Conservation (phyloP, 345 rosid species). For the Citrus maxima region DNA sequence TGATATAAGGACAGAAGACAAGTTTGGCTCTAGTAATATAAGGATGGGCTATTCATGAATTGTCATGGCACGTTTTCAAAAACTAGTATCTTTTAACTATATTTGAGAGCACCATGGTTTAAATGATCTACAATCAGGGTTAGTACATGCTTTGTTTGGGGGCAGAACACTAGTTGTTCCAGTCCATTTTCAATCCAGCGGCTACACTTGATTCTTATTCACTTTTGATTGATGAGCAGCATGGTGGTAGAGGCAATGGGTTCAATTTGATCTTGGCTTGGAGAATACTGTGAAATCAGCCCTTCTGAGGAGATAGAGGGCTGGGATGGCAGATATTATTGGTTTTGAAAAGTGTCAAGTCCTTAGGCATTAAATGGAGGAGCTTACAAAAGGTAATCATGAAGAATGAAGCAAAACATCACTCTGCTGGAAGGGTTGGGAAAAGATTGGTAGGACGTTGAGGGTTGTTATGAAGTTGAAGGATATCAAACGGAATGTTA, state of each 20-base stretch:
- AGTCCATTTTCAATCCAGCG: not conserved
- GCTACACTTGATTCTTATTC: not conserved
- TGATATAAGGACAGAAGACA: not conserved
- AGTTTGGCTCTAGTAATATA: not conserved
- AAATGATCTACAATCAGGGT: not conserved
- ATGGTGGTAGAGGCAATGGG: not conserved
- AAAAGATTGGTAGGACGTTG: not conserved
- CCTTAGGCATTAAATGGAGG: not conserved
- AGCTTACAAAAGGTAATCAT: not conserved
- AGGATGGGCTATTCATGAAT: not conserved
- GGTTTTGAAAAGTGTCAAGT: not conserved
- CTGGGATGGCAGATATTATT: not conserved
- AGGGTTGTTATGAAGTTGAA: not conserved
- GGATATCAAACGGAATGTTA: not conserved
- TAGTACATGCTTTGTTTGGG: not conserved
- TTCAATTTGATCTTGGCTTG: not conserved
- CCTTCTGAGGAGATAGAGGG: not conserved
- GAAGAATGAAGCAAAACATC: not conserved
- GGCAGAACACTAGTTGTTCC: not conserved
- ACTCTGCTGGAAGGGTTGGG: not conserved
- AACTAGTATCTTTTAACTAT: not conserved
- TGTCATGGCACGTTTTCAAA: not conserved
- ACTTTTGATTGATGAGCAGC: not conserved
- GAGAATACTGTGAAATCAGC: not conserved
- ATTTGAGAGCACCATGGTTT: not conserved